Evolutionary conservation across 306 rosid genomes (phyloP).

Genomic region (Echinosophora koreensis): DNA sequence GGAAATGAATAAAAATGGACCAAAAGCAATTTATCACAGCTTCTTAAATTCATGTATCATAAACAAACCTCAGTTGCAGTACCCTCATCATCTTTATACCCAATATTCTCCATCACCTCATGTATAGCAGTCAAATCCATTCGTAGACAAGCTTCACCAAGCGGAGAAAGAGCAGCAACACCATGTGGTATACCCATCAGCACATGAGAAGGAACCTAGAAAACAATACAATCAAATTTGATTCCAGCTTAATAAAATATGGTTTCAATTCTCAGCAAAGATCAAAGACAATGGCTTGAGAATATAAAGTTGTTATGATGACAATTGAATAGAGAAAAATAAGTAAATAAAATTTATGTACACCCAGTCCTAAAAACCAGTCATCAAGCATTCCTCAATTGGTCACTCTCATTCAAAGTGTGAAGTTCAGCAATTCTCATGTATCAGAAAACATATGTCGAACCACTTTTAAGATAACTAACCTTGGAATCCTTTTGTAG

Average conservation of each 20-base stretch:
- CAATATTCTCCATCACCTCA: constrained; percentile 84
- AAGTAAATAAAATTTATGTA: background rate
- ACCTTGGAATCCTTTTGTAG: constrained; percentile 94
- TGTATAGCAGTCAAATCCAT: constrained; percentile 89
- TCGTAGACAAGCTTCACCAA: constrained; percentile 89
- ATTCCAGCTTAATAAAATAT: constrained; percentile 44
- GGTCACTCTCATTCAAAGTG: constrained; percentile 27
- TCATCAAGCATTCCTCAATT: constrained; percentile 8
- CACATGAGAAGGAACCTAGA: constrained; percentile 89
- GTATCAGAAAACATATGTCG: constrained; percentile 19
- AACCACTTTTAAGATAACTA: constrained; percentile 39
- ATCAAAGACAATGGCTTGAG: constrained; percentile 8
- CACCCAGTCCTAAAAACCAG: constrained; percentile 23
- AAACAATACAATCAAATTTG: constrained; percentile 29
- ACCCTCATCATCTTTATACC: constrained; percentile 96
- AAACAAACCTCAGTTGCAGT: constrained; percentile 82
- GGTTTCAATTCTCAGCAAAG: constrained; percentile 31
- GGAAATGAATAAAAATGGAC: constrained; percentile 12
- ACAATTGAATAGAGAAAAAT: constrained; percentile 9
- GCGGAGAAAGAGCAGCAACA: constrained; percentile 68
- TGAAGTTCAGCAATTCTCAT: constrained; percentile 21
- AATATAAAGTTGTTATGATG: constrained; percentile 29
- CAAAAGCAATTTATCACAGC: constrained; percentile 21
- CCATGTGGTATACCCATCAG: constrained; percentile 89
- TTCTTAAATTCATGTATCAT: constrained; percentile 18